Evolutionary conservation across 2,329 filamentous ascomycete species (phyloP), one percentile per base, ranked within the genome.

Genomic region (Myotisia sp.): DNA sequence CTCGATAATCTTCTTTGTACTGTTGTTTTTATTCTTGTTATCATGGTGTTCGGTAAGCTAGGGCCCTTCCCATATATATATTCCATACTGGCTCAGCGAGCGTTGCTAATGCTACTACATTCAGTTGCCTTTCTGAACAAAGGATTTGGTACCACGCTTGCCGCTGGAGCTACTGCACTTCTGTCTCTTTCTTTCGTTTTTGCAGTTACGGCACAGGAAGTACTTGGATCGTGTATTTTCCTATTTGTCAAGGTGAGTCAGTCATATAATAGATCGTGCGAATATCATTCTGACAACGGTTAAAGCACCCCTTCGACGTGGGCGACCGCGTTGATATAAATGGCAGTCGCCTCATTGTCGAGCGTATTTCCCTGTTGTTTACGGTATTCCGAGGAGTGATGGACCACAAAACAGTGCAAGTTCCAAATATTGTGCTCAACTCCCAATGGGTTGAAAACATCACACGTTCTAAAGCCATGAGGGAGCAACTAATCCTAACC

Each of bases 191-290:
- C 87, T 3, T 98, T 98, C 62, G 79, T 94, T 47, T 95, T 98
- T 56, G 78, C 86, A 16, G 79, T 79, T 37, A 94, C 86, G 1
- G 78, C 79, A 3, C 86, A 94, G 58, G 90, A 98, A 58, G 80
- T 98, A 43, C 72, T 98, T n/a, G 87, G 87, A 50, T 94, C 86
- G 23, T 95, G 87, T 64, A 93, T 98, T 50, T 98, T 98, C 65
- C 65, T 98, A 1, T 98, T 98, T 50, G 84, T 95, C 64, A 98
- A 98, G 28, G 37, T 31, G 24, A 13, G 37, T 27, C 13, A 6
- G 9, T 17, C 24, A 6, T 22, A 3, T 27, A 5, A 7, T n/a
- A n/a, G n/a, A n/a, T n/a, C 14, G 5, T 18, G 6, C 23, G 26
- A 29, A 24, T 37, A 29, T 29, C 24, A 18, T 9, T 29, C 8